Evolutionary conservation across 2,329 filamentous ascomycete species (phyloP).

Genomic region (Fusarium dlaminii): DNA sequence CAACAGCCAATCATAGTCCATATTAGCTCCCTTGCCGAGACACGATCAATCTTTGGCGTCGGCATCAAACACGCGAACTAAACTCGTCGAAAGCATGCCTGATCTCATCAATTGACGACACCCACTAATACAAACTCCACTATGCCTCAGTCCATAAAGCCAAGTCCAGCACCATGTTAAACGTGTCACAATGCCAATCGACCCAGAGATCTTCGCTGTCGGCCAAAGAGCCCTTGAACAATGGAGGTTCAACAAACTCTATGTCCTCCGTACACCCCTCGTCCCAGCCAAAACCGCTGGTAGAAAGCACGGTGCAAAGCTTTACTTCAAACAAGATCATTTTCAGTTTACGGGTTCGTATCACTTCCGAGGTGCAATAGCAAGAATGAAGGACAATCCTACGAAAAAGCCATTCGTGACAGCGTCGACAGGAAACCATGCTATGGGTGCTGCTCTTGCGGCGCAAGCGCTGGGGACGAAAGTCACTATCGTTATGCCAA

Average conservation of each 20-base stretch:
- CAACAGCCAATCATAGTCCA: background rate
- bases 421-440: background rate
- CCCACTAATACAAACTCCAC: accelerated
- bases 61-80: background rate
- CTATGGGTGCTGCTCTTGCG: background rate
- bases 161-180: background rate
- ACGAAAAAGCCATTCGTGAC: background rate
- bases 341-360: background rate
- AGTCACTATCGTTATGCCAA: background rate
- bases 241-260: background rate
- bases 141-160: accelerated
- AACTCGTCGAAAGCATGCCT: accelerated
- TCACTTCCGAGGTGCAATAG: background rate
- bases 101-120: no score
- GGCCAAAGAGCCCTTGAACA: background rate
- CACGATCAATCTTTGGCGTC: background rate
- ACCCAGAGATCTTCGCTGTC: background rate
- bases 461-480: background rate
- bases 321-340: background rate
- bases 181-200: background rate
- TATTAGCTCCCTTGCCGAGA: background rate
- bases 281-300: background rate
- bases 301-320: background rate
- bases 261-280: background rate
- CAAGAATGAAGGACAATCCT: background rate